phyloP scores from a whole-genome alignment of 768 basidiomycete genomes.

The Exsudoporus frostii region DNA sequence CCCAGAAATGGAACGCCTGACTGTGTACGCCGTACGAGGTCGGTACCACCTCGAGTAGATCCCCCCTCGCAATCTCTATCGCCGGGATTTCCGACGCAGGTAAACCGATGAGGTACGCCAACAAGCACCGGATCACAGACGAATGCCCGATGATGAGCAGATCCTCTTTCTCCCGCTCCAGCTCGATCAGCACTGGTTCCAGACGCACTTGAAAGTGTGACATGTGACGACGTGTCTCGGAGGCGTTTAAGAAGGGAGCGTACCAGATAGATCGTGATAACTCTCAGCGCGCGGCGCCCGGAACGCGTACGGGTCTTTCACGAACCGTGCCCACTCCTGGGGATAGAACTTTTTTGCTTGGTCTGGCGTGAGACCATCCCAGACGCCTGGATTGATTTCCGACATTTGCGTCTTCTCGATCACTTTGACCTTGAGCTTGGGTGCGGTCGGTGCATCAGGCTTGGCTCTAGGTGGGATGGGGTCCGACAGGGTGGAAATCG shows the following conservation, averaged over 20 bases:
- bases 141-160: slow-evolving; percentile 95
- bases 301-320: slow-evolving; percentile 90
- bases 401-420: slow-evolving; percentile 95
- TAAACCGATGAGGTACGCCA: slow-evolving; percentile 90
- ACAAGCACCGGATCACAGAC: slow-evolving; percentile 93
- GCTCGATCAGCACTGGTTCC: slow-evolving; percentile 89
- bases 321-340: slow-evolving; percentile 90
- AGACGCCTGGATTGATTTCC: slow-evolving; percentile 96
- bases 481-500: slow-evolving; percentile 12
- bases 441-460: not conserved
- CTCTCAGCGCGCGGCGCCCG: slow-evolving; percentile 93
- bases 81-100: slow-evolving; percentile 96
- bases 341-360: slow-evolving; percentile 89
- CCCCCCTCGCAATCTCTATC: slow-evolving; percentile 94
- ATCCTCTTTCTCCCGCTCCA: slow-evolving; percentile 93
- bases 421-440: slow-evolving; percentile 63
- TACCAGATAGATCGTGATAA: slow-evolving; percentile 92
- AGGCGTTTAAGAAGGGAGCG: slow-evolving; percentile 14
- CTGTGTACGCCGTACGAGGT: slow-evolving; percentile 88
- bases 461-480: not conserved
- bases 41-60: slow-evolving; percentile 90
- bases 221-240: not conserved
- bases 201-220: slow-evolving; percentile 62
- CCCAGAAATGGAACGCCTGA: slow-evolving; percentile 91
- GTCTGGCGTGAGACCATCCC: slow-evolving; percentile 92